phyloP scores from a whole-genome alignment of 805 yeast genomes.

The Nakazawaea holstii region DNA sequence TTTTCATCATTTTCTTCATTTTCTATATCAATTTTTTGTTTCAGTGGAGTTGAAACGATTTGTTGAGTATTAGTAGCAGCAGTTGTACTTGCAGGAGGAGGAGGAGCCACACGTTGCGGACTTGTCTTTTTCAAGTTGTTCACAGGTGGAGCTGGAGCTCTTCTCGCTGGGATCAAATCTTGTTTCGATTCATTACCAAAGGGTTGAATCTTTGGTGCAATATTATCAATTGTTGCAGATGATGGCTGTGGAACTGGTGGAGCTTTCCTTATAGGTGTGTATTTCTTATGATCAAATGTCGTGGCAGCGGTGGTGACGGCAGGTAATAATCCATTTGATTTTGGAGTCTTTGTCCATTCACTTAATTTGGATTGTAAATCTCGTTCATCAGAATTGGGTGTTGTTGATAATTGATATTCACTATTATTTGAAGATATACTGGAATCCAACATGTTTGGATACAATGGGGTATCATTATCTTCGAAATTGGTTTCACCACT shows the following conservation, averaged over 20 bases:
- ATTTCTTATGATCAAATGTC: constrained; percentile 16
- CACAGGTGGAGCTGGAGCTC: constrained; percentile 52
- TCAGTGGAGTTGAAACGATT: not conserved
- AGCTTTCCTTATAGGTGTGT: constrained; percentile 35
- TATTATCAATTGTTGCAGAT: not conserved
- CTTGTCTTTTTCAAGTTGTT: not conserved
- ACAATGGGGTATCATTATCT: constrained; percentile 18
- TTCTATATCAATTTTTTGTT: not conserved
- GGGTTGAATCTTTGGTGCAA: constrained; percentile 7
- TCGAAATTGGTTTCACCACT: constrained; percentile 40
- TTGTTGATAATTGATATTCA: constrained; percentile 14
- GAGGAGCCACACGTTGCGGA: not conserved
- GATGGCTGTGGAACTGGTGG: constrained; percentile 30
- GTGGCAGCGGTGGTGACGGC: constrained; percentile 9
- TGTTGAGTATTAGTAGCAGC: no score
- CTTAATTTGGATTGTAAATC: constrained; percentile 25
- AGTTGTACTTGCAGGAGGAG: no score
- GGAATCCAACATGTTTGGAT: constrained; percentile 7
- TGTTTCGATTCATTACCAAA: constrained; percentile 12
- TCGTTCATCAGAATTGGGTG: constrained; percentile 14
- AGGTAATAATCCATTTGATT: constrained; percentile 9
- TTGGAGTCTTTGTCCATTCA: constrained; percentile 38
- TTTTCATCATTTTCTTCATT: not conserved
- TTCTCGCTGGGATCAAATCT: constrained; percentile 43
- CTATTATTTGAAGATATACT: not conserved